Evolutionary conservation across 2,329 filamentous ascomycete species (phyloP).

Genomic region (Ceratocystis eucalypticola): DNA sequence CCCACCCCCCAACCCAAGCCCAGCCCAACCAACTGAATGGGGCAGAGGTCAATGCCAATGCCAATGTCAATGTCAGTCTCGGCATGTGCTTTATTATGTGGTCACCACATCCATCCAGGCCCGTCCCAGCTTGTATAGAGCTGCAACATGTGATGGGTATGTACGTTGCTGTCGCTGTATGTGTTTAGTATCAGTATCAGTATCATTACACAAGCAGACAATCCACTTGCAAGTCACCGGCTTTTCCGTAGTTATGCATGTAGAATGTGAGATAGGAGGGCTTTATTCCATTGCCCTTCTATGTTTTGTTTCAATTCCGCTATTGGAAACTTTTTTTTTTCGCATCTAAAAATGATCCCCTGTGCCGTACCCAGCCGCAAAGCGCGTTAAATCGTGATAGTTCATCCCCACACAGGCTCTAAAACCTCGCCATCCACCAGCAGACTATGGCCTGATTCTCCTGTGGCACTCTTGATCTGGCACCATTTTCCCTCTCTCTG

Average conservation of each 20-base stretch:
- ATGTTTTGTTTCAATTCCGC: background rate
- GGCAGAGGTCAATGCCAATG: background rate
- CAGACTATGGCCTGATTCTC: background rate
- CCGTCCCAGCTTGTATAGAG: too few relatives aligned
- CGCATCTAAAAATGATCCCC: background rate
- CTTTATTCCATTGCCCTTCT: background rate
- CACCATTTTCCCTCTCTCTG: background rate
- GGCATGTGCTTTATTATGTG: background rate
- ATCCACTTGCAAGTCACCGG: background rate
- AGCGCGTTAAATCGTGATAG: background rate
- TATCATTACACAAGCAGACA: background rate
- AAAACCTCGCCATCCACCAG: background rate
- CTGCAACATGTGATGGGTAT: too few relatives aligned
- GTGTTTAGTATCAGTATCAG: background rate
- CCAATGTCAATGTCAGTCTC: background rate
- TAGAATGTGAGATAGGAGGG: too few relatives aligned
- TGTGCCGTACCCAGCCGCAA: background rate
- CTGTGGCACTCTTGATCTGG: background rate
- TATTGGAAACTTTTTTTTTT: background rate
- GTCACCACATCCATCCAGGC: background rate
- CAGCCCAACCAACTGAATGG: background rate
- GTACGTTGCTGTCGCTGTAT: too few relatives aligned
- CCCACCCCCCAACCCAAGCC: background rate
- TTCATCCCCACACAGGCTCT: background rate
- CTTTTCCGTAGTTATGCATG: background rate